These are phyloP conservation scores for Stemphylium beticola DNA, from an alignment of 2,329 filamentous ascomycete genomes.

Conservation along the genomic window DNA sequence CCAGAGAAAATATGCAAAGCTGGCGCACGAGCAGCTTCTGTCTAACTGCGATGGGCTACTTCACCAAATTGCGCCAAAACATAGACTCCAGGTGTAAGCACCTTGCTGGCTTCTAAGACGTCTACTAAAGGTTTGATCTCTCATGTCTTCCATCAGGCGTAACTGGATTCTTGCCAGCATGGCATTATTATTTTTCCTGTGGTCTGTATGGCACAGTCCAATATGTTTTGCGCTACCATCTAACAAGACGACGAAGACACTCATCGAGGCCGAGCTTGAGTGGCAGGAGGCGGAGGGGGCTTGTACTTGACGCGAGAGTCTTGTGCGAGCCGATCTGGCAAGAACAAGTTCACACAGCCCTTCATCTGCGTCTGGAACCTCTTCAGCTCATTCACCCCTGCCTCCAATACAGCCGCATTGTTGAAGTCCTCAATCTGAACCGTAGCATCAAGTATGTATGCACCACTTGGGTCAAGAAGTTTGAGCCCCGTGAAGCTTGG, in stretches of 20 bases:
- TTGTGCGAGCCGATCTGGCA: slow-evolving; percentile 64
- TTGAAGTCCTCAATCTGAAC: slow-evolving; percentile 63
- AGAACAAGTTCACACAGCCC: slow-evolving; percentile 62
- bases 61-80: no score
- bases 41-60: no score
- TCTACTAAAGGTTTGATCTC: no score
- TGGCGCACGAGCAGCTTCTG: no score
- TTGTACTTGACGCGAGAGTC: slow-evolving; percentile 65
- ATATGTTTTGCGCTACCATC: not conserved
- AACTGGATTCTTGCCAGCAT: not conserved
- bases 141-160: not conserved
- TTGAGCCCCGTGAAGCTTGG: slow-evolving; percentile 55
- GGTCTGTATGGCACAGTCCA: not conserved
- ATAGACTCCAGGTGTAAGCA: no score
- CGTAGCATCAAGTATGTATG: slow-evolving; percentile 64
- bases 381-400: slow-evolving; percentile 62
- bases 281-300: slow-evolving; percentile 23
- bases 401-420: slow-evolving; percentile 61
- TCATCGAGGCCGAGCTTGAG: slow-evolving; percentile 29
- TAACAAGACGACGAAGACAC: not conserved
- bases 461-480: slow-evolving; percentile 62
- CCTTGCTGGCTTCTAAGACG: no score
- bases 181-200: not conserved
- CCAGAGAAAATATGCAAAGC: no score
- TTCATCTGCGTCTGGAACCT: slow-evolving; percentile 62